Evolutionary conservation across 306 rosid species (phyloP), one percentile per base, ranked within the genome.

Genomic region (Vigna unguiculata): DNA sequence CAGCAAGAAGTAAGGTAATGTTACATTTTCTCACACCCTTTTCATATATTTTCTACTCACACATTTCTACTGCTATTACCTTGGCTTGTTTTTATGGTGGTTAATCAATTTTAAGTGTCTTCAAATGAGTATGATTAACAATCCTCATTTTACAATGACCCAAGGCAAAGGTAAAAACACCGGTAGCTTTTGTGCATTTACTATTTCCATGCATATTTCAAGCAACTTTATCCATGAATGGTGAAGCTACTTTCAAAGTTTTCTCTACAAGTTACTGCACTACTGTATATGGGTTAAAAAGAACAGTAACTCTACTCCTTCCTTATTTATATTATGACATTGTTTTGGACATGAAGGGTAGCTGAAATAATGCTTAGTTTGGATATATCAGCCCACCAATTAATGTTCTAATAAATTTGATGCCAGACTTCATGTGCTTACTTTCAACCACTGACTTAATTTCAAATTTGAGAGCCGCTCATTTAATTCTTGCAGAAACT

Each of bases 1-100:
- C 96, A 32, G 98, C 98, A 51, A 92, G 71, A 84, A 89, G 89
- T 79, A 95, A 92, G 97, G 98, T 92, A 79, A 72, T 80, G 58
- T 52, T 43, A 43, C 48, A 43, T 3, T 43, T 43, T 43, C 16
- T 12, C 16, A 43, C 48, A 43, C 15, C 5, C 15, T 43, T 43
- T 43, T 10, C 3, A 43, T 4, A 43, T 43, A 12, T 43, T 43
- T 12, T 43, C 48, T 40, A 9, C 45, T 40, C 45, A 9, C 12
- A 40, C 8, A 36, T 36, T 6, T 6, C 7, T 9, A 40, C 10
- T 14, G 5, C 1, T 43, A 4, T 12, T 41, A 2, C 14, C 11
- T 13, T 41, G 14, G 0, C 14, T 11, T 41, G 14, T 41, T 41
- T 41, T 41, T 41, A 9, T 41, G 10, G 46, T 41, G 13, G 11